Base-by-base conservation (phyloP, 2,329 filamentous ascomycete genomes). In the Penicillium frequentans region DNA sequence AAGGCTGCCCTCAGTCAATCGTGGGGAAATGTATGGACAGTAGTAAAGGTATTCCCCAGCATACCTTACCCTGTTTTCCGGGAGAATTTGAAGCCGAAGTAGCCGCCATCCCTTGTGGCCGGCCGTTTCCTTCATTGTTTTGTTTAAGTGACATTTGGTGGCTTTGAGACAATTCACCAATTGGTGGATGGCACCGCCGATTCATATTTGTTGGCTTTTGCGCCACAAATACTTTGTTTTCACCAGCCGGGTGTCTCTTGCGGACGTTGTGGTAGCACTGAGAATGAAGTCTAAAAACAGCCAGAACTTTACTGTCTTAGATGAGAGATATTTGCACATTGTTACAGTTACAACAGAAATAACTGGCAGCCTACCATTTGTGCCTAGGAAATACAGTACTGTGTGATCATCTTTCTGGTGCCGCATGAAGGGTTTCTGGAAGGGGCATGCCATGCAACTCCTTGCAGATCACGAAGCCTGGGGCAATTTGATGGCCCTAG, bases 361-460 rank as follows among this genome's bases (percentile, higher is more conserved):
- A 11, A 19, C 16, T 39, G 35, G n/a, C 4, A 9, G 3, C 4
- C 19, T 9, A 19, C 35, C n/a, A 19, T 19, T n/a, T 2, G 3
- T 0, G 4, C 5, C 9, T 19, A 69, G 68, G 68, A 56, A 26
- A n/a, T 11, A 19, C 35, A 26, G 16, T 11, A 19, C 35, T 39
- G n/a, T n/a, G 35, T 39, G 35, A 37, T 8, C 6, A 9, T 14
- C 3, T n/a, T 37, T 31, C 14, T 33, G 13, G 31, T 7, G 13
- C 31, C 1, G 31, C 31, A 16, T 16, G 14, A 11, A 33, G 31
- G 14, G 5, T 33, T 33, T 33, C 31, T 33, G 31, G 31, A 33
- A 33, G 31, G 31, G 14, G 31, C 13, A 33, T 16, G 29, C 31
- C 31, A 33, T 33, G 31, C 31, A 33, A 33, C 31, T 33, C 31